Percentiles rank a stretch among this genome's conserved stretches.
These are phyloP conservation scores for Helotiales sp. DNA, from an alignment of 2,329 filamentous ascomycete species.

Conservation along the genomic window DNA sequence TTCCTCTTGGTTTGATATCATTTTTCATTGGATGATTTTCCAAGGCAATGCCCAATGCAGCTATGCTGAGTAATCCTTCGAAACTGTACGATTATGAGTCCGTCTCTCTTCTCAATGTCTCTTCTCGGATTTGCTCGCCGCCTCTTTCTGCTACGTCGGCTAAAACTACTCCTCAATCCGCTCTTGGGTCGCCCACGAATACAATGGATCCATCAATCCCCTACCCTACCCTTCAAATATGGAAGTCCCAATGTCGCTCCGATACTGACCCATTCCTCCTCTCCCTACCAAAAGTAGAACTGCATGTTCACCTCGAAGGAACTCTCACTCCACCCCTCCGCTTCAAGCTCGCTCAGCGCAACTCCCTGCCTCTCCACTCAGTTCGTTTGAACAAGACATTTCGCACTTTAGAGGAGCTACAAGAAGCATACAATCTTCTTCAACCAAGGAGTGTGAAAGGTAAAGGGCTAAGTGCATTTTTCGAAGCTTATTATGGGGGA, in stretches of 20 bases:
- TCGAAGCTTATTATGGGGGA: constrained; percentile 74
- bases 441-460: constrained; percentile 8
- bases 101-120: no score
- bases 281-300: constrained; percentile 73
- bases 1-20: no score
- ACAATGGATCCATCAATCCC: constrained; percentile 8
- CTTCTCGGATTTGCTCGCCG: no score
- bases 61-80: no score
- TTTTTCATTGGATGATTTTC: no score
- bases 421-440: constrained; percentile 18
- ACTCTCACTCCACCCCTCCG: constrained; percentile 67
- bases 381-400: constrained; percentile 14
- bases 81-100: no score
- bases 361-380: constrained; percentile 43
- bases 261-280: constrained; percentile 50
- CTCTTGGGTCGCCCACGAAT: no score
- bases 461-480: constrained; percentile 45
- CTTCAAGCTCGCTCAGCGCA: constrained; percentile 65
- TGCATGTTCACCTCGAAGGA: constrained; percentile 78
- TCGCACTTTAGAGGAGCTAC: constrained; percentile 13
- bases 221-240: constrained; percentile 6
- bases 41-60: no score
- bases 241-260: constrained; percentile 4
- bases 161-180: no score
- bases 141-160: no score